Conservation (phyloP, 1,284 basidiomycete species). For the Papiliotrema fonsecae region DNA sequence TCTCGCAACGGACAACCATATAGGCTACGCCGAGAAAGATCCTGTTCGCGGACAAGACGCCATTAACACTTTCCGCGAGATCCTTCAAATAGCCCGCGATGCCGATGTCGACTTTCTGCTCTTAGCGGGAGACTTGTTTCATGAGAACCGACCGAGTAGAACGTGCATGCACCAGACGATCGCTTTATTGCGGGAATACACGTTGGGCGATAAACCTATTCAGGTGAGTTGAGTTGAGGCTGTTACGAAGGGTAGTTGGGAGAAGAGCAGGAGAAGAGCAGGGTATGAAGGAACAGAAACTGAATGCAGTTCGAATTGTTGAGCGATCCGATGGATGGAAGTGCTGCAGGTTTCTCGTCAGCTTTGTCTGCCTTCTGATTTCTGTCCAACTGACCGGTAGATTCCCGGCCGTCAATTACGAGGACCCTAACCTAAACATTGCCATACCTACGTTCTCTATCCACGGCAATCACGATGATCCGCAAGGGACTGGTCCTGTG, state of each 20-base stretch:
- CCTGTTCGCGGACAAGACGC: constrained; percentile 92
- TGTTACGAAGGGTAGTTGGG: no score
- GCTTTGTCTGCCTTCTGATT: constrained; percentile 34
- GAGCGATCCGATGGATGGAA: constrained; percentile 87
- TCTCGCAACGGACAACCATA: constrained; percentile 90
- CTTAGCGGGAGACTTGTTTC: constrained; percentile 92
- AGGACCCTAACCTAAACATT: constrained; percentile 93
- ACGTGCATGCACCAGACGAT: constrained; percentile 84
- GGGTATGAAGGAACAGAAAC: no score
- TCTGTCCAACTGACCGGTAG: constrained; percentile 48
- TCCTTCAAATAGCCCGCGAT: constrained; percentile 82
- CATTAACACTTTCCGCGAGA: constrained; percentile 91
- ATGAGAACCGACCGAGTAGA: constrained; percentile 92
- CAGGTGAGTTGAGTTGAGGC: constrained; percentile 28
- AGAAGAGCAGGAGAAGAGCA: no score
- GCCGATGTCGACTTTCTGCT: constrained; percentile 90
- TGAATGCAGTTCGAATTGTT: constrained; percentile 69
- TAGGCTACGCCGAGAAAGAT: constrained; percentile 92
- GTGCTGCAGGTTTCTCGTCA: constrained; percentile 75
- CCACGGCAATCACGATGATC: constrained; percentile 98
- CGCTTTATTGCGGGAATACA: constrained; percentile 84
- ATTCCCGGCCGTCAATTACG: constrained; percentile 95
- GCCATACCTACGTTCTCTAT: constrained; percentile 96
- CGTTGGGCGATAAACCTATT: constrained; percentile 79
- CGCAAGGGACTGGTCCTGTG: constrained; percentile 88